A percentile compares a stretch with the other conserved stretches of the same genome.
These are phyloP conservation scores for Selenicereus undatus DNA, from an alignment of 148 eudicot genomes.

Conservation along the genomic window DNA sequence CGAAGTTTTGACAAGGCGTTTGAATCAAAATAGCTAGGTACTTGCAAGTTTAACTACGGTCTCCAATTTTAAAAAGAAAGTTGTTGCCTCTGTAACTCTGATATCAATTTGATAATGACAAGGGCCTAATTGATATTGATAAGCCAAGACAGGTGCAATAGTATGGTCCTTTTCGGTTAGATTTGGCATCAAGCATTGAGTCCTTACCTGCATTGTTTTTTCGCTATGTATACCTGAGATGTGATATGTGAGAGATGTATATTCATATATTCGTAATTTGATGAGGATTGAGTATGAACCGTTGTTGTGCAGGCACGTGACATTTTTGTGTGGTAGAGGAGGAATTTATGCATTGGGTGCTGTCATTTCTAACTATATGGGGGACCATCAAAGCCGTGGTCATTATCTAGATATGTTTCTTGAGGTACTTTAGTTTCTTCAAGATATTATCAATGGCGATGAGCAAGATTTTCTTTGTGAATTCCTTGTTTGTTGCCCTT, in stretches of 20 bases:
- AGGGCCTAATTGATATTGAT: neutral
- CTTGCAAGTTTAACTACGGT: neutral
- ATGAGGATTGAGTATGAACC: neutral
- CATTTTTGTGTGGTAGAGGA: conserved; percentile 70
- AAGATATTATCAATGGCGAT: neutral
- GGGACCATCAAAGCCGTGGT: conserved; percentile 43
- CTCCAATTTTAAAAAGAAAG: neutral
- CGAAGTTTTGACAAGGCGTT: no score
- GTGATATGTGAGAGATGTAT: neutral
- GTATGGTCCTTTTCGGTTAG: neutral
- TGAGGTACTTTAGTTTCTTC: conserved; percentile 38
- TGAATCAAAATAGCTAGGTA: no score
- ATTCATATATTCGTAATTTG: neutral
- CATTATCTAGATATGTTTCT: conserved; percentile 45
- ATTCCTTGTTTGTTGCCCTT: neutral
- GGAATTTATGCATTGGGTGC: conserved; percentile 72
- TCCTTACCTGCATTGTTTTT: neutral
- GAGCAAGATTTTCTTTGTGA: neutral
- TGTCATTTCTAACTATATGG: conserved; percentile 41
- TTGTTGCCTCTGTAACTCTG: neutral
- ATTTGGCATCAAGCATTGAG: neutral
- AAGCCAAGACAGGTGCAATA: neutral
- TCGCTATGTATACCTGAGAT: neutral
- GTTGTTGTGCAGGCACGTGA: conserved; percentile 45
- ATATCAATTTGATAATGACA: neutral